These are phyloP conservation scores for Batrachochytrium dendrobatidis DNA, from an alignment of 371 early-diverging fungal species.

Conservation along the genomic window DNA sequence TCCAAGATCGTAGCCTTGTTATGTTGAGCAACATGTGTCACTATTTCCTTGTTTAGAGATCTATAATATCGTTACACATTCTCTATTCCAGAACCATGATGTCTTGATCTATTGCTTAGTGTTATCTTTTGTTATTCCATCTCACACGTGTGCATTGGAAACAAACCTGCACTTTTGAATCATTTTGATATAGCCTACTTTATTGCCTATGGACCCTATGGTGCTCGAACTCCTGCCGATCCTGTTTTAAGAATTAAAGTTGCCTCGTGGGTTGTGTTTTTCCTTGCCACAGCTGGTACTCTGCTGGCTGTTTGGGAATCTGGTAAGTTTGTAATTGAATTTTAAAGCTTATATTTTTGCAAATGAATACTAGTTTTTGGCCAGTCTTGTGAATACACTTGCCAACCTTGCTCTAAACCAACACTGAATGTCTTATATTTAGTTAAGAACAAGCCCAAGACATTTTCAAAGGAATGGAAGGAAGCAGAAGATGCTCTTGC, in stretches of 20 bases:
- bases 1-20: too few species aligned
- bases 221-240: conserved; percentile 75
- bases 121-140: too few species aligned
- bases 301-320: conserved; percentile 62
- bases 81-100: not conserved
- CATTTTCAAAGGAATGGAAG: conserved; percentile 80
- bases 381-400: not conserved
- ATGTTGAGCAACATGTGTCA: too few species aligned
- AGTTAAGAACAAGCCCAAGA: conserved; percentile 57
- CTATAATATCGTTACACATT: not conserved
- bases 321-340: too few species aligned
- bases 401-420: too few species aligned
- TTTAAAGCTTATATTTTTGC: conserved; percentile 1
- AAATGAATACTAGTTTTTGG: conserved; percentile 5
- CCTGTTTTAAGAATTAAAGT: conserved; percentile 72
- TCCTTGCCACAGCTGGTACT: conserved; percentile 49
- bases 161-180: too few species aligned
- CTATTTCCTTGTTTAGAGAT: not conserved
- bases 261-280: conserved; percentile 54
- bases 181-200: conserved; percentile 67
- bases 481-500: conserved; percentile 79
- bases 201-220: conserved; percentile 92
- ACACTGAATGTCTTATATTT: conserved; percentile 51
- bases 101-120: too few species aligned
- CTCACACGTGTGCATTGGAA: too few species aligned